These are phyloP conservation scores for Begonia peltatifolia DNA, from an alignment of 306 rosid species.

Conservation along the genomic window DNA sequence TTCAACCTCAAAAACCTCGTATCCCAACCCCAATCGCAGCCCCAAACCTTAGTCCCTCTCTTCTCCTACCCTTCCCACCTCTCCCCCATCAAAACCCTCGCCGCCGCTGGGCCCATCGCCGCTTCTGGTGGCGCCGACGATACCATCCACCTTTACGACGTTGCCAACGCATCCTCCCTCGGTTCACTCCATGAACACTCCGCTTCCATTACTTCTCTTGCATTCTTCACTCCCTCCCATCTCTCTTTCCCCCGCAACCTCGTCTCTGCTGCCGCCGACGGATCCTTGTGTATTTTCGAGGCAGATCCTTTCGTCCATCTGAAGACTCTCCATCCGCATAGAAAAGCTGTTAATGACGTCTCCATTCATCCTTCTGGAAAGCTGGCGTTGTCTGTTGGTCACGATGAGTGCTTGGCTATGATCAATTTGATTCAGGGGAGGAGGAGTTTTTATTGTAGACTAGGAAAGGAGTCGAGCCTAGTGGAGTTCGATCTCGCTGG, in stretches of 20 bases:
- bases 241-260: conserved; percentile 77
- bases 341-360: conserved; percentile 52
- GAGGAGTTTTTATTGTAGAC: conserved; percentile 58
- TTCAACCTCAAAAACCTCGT: conserved; percentile 43
- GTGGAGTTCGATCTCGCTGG: conserved; percentile 41
- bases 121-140: conserved; percentile 93
- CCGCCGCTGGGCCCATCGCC: conserved; percentile 49
- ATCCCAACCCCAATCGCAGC: conserved; percentile 6
- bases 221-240: conserved; percentile 53
- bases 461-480: conserved; percentile 54
- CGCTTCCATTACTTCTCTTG: conserved; percentile 58
- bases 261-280: conserved; percentile 70
- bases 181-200: conserved; percentile 75
- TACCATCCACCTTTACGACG: conserved; percentile 75
- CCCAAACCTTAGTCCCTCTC: conserved; percentile 35
- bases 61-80: conserved; percentile 87
- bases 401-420: conserved; percentile 64
- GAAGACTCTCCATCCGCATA: conserved; percentile 42
- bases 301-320: conserved; percentile 83
- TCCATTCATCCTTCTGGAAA: conserved; percentile 77
- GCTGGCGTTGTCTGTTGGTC: conserved; percentile 64
- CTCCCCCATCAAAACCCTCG: conserved; percentile 56
- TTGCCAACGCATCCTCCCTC: conserved; percentile 50
- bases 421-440: conserved; percentile 67
- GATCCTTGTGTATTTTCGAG: conserved; percentile 51